Base-by-base conservation (phyloP, 495 filamentous ascomycete genomes). In the Xylaria acuta region DNA sequence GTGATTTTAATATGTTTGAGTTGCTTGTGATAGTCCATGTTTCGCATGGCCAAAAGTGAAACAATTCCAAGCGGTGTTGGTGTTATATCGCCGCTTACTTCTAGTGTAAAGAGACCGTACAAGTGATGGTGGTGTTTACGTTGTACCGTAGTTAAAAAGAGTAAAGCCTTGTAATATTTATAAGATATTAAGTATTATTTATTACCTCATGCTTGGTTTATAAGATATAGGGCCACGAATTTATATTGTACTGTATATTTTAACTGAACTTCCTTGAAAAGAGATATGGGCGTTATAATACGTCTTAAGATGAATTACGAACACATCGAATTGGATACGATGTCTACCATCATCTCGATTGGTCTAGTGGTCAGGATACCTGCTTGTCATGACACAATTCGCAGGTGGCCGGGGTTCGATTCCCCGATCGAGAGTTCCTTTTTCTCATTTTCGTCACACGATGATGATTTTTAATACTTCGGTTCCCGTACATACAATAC, bases 391-490 rank as follows among this genome's bases (percentile, higher is more conserved):
- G 7, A 14, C 0, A 69, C 71, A 73, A 75, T 72, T 27, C 80
- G 80, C 80, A 76, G 75, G 79, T 80, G 79, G 76, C 77, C 79
- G 80, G 80, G 80, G 80, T 82, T 82, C 79, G 77, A 82, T 82
- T 82, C 80, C 80, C 79, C 79, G 79, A 77, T 79, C 75, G 78
- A 80, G 80, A 81, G 79, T 53, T 45, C 68, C 16, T 67, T 74
- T 72, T 73, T 56, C 14, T 16, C 20, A 18, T 25, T 43, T 36
- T 67, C 25, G 25, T 14, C n/a, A 25, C 3, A 40, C 43, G 5
- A 27, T 47, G 40, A 49, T 22, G 8, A n/a, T 30, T 56, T 56
- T 56, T 25, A 14, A 2, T 27, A 47, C 43, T 47, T 38, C n/a
- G n/a, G n/a, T n/a, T n/a, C n/a, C n/a, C n/a, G n/a, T n/a, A 16